phyloP scores from a whole-genome alignment of 306 rosid species.

The Senna tora region DNA sequence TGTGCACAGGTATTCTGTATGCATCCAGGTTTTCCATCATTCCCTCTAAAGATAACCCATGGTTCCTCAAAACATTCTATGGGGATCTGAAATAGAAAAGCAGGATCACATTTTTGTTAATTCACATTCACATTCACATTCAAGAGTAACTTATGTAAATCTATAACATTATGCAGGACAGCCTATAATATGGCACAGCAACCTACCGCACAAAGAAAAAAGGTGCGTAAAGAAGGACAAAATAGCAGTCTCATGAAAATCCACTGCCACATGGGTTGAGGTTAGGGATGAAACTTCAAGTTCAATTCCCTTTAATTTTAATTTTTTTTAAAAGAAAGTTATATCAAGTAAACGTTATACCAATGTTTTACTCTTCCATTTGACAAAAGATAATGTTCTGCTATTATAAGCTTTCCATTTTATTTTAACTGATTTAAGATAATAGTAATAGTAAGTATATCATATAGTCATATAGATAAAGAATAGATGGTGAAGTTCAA shows the following conservation, averaged over 20 bases:
- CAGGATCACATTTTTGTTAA: constrained; percentile 24
- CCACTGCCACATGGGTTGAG: no score
- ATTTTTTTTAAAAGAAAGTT: no score
- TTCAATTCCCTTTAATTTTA: no score
- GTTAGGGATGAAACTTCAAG: no score
- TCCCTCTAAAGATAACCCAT: constrained; percentile 92
- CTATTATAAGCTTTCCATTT: neutral
- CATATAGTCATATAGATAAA: constrained; percentile 2
- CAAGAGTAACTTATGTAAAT: constrained; percentile 6
- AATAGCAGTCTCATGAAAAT: no score
- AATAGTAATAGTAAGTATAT: neutral
- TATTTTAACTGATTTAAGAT: neutral
- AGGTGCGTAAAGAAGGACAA: no score
- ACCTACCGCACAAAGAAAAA: no score
- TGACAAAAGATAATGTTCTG: constrained; percentile 18
- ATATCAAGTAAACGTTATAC: no score
- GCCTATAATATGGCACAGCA: no score
- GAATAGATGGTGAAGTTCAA: neutral
- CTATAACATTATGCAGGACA: neutral
- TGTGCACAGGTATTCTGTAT: constrained; percentile 92
- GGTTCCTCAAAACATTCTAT: constrained; percentile 89
- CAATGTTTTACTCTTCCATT: neutral
- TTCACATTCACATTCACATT: constrained; percentile 10
- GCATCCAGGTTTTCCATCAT: constrained; percentile 87
- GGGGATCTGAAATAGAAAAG: constrained; percentile 68